Base-by-base conservation (phyloP, 139 green algal genomes). In the Micractinium sp. region DNA sequence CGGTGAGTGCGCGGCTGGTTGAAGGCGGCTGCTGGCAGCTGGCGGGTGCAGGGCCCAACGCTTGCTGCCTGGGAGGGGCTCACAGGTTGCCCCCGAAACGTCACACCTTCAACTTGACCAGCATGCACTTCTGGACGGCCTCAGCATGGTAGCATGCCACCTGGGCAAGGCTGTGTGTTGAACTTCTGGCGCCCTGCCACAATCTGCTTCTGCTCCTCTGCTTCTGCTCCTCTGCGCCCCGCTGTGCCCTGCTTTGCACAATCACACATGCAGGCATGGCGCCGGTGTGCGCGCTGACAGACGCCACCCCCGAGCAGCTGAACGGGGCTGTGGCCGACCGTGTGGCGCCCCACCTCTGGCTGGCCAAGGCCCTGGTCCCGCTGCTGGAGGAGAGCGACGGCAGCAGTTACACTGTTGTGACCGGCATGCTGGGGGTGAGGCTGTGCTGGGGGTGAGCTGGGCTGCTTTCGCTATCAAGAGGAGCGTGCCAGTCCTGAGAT, bases 401-500 rank as follows among this genome's bases (percentile, higher is more conserved):
- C 76, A 82, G 36, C 36, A 61, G 36, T 13, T 82, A 61, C 76
- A 82, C 76, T 1, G 15, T 82, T 1, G 22, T 82, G 36, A 82
- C 76, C 36, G 76, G 76, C 76, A 82, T 82, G 76, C 76, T 82
- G 76, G 76, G 76, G 35, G 76, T 18, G 74, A 27, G 2, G 33
- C 33, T 31, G 69, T 7, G 69, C 16, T 36, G 22, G 69, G 12
- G n/a, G 18, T 19, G 31, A 25, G 31, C 15, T 39, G 27, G 12
- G 73, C 73, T 38, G 31, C 13, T 20, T 7, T 16, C 12, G 27
- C 23, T 38, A 35, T 31, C 67, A 76, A 33, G 67, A 33, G 67
- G 7, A 33, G 67, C 18, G 23, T 7, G 73, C 25, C 25, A 33
- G 16, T 33, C 16, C 69, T 33, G 69, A n/a, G n/a, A n/a, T n/a